These are phyloP conservation scores for Omphalotus olearius DNA, from an alignment of 1,284 basidiomycete species.

Conservation along the genomic window DNA sequence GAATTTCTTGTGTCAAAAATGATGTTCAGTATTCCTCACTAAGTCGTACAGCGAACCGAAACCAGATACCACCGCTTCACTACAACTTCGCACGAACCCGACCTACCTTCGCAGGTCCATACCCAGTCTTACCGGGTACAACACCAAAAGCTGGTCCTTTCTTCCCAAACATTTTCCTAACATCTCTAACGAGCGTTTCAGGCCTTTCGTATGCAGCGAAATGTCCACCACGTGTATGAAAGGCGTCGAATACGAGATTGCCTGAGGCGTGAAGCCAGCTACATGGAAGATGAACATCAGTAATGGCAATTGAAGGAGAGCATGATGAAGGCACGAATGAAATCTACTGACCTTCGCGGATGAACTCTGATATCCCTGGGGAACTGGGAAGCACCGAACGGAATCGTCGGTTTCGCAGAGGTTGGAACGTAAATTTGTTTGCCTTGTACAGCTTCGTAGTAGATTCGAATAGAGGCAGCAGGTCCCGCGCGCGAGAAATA, in stretches of 20 bases:
- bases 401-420: slow-evolving; percentile 11
- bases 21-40: too few species aligned
- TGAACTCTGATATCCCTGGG: slow-evolving; percentile 9
- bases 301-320: neutral
- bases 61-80: too few species aligned
- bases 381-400: slow-evolving; percentile 15
- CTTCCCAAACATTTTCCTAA: slow-evolving; percentile 21
- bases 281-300: neutral
- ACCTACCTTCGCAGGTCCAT: neutral
- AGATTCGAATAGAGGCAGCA: slow-evolving; percentile 39
- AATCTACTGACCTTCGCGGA: slow-evolving; percentile 7
- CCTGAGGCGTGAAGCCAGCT: slow-evolving; percentile 13
- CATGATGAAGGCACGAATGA: neutral
- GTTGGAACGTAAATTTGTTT: neutral
- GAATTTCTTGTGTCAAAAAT: too few species aligned
- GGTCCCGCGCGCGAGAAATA: slow-evolving; percentile 46
- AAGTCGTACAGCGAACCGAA: too few species aligned
- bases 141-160: slow-evolving; percentile 18
- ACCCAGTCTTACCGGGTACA: slow-evolving; percentile 16
- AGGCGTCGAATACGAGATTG: slow-evolving; percentile 15
- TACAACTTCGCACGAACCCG: neutral
- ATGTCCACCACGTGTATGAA: slow-evolving; percentile 19
- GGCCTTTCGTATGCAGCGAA: slow-evolving; percentile 21
- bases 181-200: slow-evolving; percentile 15
- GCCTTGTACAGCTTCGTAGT: slow-evolving; percentile 25